Evolutionary conservation across 805 yeast species (phyloP), one percentile per base, ranked within the genome.

Genomic region (Zygosaccharomyces siamensis): DNA sequence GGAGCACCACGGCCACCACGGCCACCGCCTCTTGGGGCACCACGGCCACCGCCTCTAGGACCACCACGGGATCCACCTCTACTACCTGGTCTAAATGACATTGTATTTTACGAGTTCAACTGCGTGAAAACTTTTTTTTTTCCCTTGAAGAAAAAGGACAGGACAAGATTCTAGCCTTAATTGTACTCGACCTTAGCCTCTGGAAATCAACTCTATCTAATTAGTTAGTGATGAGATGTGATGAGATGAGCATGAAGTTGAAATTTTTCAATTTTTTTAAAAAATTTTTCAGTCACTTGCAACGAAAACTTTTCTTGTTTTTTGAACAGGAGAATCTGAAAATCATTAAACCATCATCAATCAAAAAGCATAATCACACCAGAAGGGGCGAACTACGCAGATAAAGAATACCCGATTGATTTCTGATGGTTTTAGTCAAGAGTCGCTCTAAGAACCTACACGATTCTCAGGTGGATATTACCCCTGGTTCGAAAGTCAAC

Each of bases 1-100:
- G 44, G 44, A 20, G 36, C 44, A 20, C 81, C 98, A 62, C 92
- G 85, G 66, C 90, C 88, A 61, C 90, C 98, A 77, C 86, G 92
- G 64, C 96, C 95, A 70, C 93, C 93, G 62, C 90, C 92, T 56
- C 76, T 67, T 56, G 90, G 89, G 71, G 92, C 92, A 58, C 90
- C 92, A 53, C 82, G 61, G 52, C 81, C 84, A 59, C 87, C 83
- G 58, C 87, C 83, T 55, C 85, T 70, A 44, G 79, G 77, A 35
- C 80, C 80, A 43, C 75, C 72, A 40, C 69, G 57, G 48, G 59
- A 59, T 42, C 72, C 78, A 53, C 78, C 84, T 72, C 86, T 76
- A 57, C 76, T 71, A 57, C 80, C 81, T 61, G 85, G 80, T 72
- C 83, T 81, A 68, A 83, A 84, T 68, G 92, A 88, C 95, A 88